Conservation (phyloP, 2,329 filamentous ascomycete genomes). For the Ophiostoma pallidulum region DNA sequence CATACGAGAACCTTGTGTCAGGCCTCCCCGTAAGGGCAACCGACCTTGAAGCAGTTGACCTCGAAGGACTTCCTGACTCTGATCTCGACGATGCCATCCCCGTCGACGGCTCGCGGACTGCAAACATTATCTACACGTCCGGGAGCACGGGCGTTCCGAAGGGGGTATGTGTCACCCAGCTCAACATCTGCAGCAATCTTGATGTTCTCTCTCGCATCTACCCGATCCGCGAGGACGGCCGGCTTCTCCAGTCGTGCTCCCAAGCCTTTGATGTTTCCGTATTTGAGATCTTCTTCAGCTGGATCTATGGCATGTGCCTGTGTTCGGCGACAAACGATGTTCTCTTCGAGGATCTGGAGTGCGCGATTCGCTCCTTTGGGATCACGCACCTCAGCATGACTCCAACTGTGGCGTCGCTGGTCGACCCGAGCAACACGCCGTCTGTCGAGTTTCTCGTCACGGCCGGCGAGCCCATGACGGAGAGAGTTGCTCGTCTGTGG, state of each 20-base stretch:
- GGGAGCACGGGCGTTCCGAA: conserved; percentile 76
- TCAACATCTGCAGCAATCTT: conserved; percentile 70
- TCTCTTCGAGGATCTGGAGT: conserved; percentile 63
- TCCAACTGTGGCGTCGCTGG: conserved; percentile 71
- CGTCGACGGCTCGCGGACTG: conserved; percentile 41
- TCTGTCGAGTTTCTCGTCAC: conserved; percentile 67
- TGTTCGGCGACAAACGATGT: conserved; percentile 67
- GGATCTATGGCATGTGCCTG: conserved; percentile 67
- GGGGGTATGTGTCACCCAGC: conserved; percentile 67
- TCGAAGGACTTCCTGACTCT: conserved; percentile 14
- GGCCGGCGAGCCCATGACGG: conserved; percentile 70
- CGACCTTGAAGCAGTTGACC: conserved; percentile 24
- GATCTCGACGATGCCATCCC: conserved; percentile 23
- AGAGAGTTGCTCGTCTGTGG: conserved; percentile 63
- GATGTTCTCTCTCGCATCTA: conserved; percentile 57
- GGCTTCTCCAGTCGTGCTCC: conserved; percentile 74
- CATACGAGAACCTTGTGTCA: background rate
- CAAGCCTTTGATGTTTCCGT: conserved; percentile 83
- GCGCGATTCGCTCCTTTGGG: conserved; percentile 49
- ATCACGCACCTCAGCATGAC: conserved; percentile 80
- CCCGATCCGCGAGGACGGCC: conserved; percentile 40
- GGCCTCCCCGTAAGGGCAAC: conserved; percentile 18
- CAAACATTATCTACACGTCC: conserved; percentile 76
- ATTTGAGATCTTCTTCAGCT: conserved; percentile 83
- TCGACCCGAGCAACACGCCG: conserved; percentile 60